phyloP scores from a whole-genome alignment of 345 rosid species.

The Erodium maritimum region DNA sequence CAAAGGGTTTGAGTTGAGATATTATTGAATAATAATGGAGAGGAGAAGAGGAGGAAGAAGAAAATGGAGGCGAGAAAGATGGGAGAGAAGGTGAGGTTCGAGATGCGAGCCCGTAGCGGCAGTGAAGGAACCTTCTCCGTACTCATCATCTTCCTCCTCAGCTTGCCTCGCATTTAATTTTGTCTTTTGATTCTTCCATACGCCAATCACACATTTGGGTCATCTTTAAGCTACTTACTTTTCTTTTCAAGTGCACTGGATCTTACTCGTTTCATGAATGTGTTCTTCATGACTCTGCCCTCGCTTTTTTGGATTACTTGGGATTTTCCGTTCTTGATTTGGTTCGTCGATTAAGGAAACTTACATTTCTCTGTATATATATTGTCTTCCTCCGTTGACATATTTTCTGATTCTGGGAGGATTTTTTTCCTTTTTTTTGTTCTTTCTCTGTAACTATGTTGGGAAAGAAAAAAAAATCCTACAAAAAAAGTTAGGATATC shows the following conservation, averaged over 20 bases:
- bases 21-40: slow-evolving; percentile 1
- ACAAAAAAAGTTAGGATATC: slow-evolving; percentile 14
- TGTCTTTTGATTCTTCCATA: neutral
- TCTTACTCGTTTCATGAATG: slow-evolving; percentile 18
- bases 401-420: slow-evolving; percentile 34
- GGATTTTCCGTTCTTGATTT: slow-evolving; percentile 3
- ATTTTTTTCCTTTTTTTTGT: slow-evolving; percentile 15
- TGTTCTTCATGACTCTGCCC: slow-evolving; percentile 30
- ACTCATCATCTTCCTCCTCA: slow-evolving; percentile 54
- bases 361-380: slow-evolving; percentile 27
- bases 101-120: slow-evolving; percentile 53
- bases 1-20: neutral
- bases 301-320: slow-evolving; percentile 6
- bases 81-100: slow-evolving; percentile 13
- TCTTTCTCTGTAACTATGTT: neutral
- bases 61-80: neutral
- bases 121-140: slow-evolving; percentile 53
- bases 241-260: neutral
- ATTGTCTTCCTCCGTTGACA: slow-evolving; percentile 20
- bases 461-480: slow-evolving; percentile 4
- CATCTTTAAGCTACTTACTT: too few relatives aligned
- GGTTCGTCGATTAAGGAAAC: slow-evolving; percentile 4
- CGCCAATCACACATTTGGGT: neutral
- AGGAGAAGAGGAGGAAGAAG: slow-evolving; percentile 1
- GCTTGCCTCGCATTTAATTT: slow-evolving; percentile 44